These are phyloP conservation scores for Macadamia integrifolia DNA, from an alignment of 164 flowering plant species.

Conservation along the genomic window DNA sequence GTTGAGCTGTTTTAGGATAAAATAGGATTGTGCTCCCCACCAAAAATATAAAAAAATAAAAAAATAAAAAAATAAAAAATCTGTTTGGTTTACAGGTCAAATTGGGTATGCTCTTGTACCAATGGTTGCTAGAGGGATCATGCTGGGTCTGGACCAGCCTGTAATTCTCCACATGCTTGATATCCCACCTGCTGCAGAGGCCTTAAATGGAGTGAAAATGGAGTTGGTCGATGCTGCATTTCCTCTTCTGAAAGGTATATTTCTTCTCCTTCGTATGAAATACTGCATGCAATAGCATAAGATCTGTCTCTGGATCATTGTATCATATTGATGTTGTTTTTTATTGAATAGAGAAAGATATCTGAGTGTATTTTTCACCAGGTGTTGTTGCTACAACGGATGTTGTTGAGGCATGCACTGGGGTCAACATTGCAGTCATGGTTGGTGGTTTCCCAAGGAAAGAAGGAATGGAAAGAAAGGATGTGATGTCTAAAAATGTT, in stretches of 20 bases:
- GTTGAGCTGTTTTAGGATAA: too few species aligned
- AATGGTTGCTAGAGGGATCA: conserved; percentile 97
- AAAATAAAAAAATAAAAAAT: background rate
- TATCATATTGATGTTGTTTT: background rate
- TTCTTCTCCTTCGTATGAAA: background rate
- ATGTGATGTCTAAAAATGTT: conserved; percentile 95
- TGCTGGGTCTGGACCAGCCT: conserved; percentile 91
- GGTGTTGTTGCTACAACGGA: conserved; percentile 99
- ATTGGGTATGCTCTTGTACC: conserved; percentile 98
- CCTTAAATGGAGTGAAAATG: conserved; percentile 96
- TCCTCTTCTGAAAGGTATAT: conserved; percentile 85
- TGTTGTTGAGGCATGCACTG: conserved; percentile 94
- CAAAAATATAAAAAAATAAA: too few species aligned
- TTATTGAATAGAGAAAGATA: background rate
- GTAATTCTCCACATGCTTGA: conserved; percentile 97
- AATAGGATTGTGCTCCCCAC: too few species aligned
- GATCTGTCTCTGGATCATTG: too few species aligned
- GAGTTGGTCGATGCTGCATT: conserved; percentile 96
- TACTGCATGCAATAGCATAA: too few species aligned
- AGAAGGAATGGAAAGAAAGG: conserved; percentile 99
- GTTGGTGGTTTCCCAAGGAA: conserved; percentile 99
- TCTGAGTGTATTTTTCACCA: conserved; percentile 21
- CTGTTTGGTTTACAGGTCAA: conserved; percentile 60
- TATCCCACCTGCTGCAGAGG: conserved; percentile 88
- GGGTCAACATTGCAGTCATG: conserved; percentile 96